phyloP scores from a whole-genome alignment of 2,329 filamentous ascomycete genomes.

The Epicoccum nigrum region DNA sequence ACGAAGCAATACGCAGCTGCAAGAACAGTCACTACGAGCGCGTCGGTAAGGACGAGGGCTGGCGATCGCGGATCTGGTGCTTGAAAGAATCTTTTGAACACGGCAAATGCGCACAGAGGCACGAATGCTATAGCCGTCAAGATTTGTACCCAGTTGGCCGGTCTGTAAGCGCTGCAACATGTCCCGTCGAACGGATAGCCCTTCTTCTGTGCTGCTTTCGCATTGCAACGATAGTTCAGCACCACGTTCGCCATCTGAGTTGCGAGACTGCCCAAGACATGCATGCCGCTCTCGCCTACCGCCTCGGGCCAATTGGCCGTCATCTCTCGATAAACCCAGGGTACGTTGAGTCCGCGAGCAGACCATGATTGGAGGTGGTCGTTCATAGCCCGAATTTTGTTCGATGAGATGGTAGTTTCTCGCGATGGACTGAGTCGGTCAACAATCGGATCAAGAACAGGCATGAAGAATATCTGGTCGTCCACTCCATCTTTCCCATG shows the following conservation, averaged over 20 bases:
- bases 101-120: constrained; percentile 23
- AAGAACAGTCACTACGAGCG: constrained; percentile 7
- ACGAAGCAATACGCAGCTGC: constrained; percentile 55
- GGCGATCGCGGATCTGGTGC: background rate
- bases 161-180: constrained; percentile 58
- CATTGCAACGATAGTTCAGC: constrained; percentile 63
- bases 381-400: constrained; percentile 61
- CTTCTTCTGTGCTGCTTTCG: constrained; percentile 45
- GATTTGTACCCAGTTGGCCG: constrained; percentile 47
- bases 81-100: background rate
- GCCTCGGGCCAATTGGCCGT: constrained; percentile 44
- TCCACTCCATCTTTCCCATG: constrained; percentile 25
- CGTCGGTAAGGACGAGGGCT: constrained; percentile 2
- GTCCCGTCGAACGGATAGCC: constrained; percentile 56
- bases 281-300: constrained; percentile 58
- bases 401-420: constrained; percentile 53
- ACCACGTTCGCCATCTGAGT: constrained; percentile 59
- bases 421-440: constrained; percentile 52
- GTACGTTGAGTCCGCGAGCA: constrained; percentile 47
- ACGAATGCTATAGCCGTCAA: constrained; percentile 38
- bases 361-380: constrained; percentile 55
- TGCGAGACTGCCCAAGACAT: constrained; percentile 55
- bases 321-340: constrained; percentile 61
- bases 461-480: constrained; percentile 52
- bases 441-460: constrained; percentile 55